phyloP scores from a whole-genome alignment of 2,329 filamentous ascomycete species.

The Penicillium thymicola region DNA sequence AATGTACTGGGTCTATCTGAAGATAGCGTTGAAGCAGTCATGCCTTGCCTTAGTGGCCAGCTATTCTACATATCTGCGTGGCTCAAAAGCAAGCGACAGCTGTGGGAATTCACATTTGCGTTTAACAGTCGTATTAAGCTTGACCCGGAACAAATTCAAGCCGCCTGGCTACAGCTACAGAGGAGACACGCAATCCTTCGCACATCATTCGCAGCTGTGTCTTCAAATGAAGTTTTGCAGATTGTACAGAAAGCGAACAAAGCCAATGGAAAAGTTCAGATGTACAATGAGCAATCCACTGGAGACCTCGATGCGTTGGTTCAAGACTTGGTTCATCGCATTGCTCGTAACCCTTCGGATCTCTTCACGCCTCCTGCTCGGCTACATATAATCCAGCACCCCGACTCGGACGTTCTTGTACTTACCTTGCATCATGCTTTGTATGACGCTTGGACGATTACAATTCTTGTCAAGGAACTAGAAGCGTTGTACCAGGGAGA shows the following conservation, averaged over 20 bases:
- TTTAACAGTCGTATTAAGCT: not conserved
- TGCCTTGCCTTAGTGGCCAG: slow-evolving; percentile 3
- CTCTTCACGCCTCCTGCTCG: slow-evolving; percentile 1
- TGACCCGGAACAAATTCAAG: not conserved
- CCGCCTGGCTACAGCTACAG: slow-evolving; percentile 6
- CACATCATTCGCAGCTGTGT: slow-evolving; percentile 6
- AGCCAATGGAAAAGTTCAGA: not conserved
- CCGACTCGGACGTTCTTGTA: not conserved
- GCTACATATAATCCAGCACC: not conserved
- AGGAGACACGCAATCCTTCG: slow-evolving; percentile 8
- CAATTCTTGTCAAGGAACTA: slow-evolving; percentile 5
- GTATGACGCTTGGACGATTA: slow-evolving; percentile 11
- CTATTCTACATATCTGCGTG: slow-evolving; percentile 8
- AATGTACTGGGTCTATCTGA: not conserved
- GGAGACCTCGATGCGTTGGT: not conserved
- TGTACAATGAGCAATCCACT: not conserved
- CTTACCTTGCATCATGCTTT: slow-evolving; percentile 11
- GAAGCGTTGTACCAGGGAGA: slow-evolving; percentile 2
- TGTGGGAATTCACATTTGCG: slow-evolving; percentile 12
- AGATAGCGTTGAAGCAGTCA: not conserved
- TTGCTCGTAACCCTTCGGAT: not conserved
- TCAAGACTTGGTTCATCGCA: not conserved
- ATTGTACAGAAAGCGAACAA: not conserved
- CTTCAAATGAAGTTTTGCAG: slow-evolving; percentile 1
- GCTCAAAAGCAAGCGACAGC: slow-evolving; percentile 3